Evolutionary conservation across 352 stramenopile species (phyloP).

Genomic region (Pythium sukuiense): DNA sequence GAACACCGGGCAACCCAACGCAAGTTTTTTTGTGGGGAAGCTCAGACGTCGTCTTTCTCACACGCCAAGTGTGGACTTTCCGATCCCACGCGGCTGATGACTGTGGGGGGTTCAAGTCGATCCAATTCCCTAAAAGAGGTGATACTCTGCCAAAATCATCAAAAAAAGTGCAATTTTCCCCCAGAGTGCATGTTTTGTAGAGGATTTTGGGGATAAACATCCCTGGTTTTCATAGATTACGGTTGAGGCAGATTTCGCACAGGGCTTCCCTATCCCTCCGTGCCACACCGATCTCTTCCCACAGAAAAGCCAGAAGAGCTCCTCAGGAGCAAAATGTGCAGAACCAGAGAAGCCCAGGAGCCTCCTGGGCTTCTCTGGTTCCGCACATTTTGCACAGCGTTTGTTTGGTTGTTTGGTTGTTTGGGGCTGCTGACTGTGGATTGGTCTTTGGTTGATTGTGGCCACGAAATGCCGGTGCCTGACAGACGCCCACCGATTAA

Average conservation of each 20-base stretch:
- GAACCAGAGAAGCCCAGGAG: too few relatives aligned
- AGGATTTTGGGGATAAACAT: not conserved
- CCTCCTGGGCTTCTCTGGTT: not conserved
- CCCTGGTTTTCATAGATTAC: slow-evolving; percentile 1
- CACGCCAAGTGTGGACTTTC: not conserved
- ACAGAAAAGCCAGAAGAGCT: slow-evolving; percentile 1
- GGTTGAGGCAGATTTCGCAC: not conserved
- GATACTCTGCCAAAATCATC: not conserved
- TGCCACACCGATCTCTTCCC: not conserved
- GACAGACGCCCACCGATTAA: not conserved
- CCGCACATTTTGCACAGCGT: not conserved
- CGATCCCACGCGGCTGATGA: not conserved
- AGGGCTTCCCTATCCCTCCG: not conserved
- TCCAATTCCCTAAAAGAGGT: not conserved
- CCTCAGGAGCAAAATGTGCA: too few relatives aligned
- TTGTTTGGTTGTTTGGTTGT: not conserved
- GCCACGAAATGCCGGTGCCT: not conserved
- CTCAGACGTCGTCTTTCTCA: not conserved
- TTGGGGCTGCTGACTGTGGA: too few relatives aligned
- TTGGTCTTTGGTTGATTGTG: not conserved
- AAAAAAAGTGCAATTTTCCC: not conserved
- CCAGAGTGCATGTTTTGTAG: not conserved
- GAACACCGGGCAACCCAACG: not conserved
- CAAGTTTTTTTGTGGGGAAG: not conserved
- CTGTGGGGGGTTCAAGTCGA: not conserved